phyloP scores from a whole-genome alignment of 2,329 filamentous ascomycete species.

The Ilyonectria mors-panacis region DNA sequence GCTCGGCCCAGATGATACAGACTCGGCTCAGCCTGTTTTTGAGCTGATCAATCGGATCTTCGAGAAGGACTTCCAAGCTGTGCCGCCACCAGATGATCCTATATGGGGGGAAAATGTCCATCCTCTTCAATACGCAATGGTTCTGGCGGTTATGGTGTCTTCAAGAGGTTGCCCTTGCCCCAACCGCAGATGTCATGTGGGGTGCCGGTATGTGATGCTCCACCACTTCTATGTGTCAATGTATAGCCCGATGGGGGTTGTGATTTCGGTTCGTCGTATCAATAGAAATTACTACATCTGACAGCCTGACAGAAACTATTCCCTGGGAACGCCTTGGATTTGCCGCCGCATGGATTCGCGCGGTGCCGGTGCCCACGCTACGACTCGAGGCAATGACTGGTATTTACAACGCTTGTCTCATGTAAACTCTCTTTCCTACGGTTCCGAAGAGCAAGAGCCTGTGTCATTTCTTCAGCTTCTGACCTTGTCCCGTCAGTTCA shows the following conservation, averaged over 20 bases:
- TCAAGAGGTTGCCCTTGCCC: constrained; percentile 4
- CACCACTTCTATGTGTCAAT: no score
- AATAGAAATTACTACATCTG: no score
- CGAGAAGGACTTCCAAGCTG: neutral
- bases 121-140: neutral
- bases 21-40: neutral
- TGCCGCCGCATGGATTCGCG: neutral
- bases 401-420: constrained; percentile 1
- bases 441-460: neutral
- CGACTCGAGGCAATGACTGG: neutral
- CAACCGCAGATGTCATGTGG: neutral
- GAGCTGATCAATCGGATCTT: neutral
- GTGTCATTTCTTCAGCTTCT: neutral
- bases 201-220: neutral
- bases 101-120: neutral
- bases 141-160: constrained; percentile 14
- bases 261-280: no score
- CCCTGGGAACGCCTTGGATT: constrained; percentile 2
- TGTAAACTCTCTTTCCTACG: constrained; percentile 4
- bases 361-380: neutral
- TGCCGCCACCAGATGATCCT: neutral
- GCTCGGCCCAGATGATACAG: neutral
- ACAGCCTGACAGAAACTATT: neutral
- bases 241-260: no score
- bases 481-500: constrained; percentile 1